A percentile compares a stretch with the other conserved stretches of the same genome.
Conservation (phyloP, 1,139 yeast species). For the Suhomyces bolitotheri region DNA sequence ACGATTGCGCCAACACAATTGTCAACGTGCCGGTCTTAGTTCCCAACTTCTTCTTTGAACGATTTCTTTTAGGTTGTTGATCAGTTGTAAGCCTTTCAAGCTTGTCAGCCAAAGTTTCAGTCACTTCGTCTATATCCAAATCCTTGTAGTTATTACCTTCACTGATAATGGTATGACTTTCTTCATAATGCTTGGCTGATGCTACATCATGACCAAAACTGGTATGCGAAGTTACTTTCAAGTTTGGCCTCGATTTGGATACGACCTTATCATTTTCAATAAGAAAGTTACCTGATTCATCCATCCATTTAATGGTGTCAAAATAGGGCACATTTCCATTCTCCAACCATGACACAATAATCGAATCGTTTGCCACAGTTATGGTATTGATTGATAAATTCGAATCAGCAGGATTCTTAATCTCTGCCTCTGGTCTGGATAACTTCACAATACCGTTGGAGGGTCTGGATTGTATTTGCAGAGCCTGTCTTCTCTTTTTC, state of each 20-base stretch:
- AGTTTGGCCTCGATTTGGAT: slow-evolving; percentile 40
- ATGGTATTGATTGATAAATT: slow-evolving; percentile 44
- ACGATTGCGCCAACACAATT: slow-evolving; percentile 66
- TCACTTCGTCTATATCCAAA: slow-evolving; percentile 45
- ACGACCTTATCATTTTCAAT: slow-evolving; percentile 32
- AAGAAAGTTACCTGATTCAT: slow-evolving; percentile 30
- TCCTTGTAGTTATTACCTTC: slow-evolving; percentile 66
- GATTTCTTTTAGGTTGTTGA: slow-evolving; percentile 22
- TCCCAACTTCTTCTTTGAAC: slow-evolving; percentile 28
- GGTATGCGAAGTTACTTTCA: slow-evolving; percentile 38
- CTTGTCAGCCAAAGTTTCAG: slow-evolving; percentile 63
- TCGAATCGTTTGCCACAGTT: slow-evolving; percentile 36
- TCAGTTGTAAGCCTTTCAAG: slow-evolving; percentile 44
- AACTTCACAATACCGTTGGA: slow-evolving; percentile 44
- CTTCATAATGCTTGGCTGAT: slow-evolving; percentile 67
- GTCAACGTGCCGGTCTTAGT: slow-evolving; percentile 64
- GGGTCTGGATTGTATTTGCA: slow-evolving; percentile 48
- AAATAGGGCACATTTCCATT: slow-evolving; percentile 65
- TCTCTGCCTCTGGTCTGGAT: slow-evolving; percentile 44
- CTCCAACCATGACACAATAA: slow-evolving; percentile 71
- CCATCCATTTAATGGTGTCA: slow-evolving; percentile 58
- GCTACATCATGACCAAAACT: slow-evolving; percentile 68
- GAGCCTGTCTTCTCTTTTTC: slow-evolving; percentile 36
- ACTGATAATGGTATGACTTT: slow-evolving; percentile 62
- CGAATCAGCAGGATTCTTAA: slow-evolving; percentile 34